Evolutionary conservation across 306 rosid genomes (phyloP), one percentile per base, ranked within the genome.

Genomic region (Elaeagnus macrophylla): DNA sequence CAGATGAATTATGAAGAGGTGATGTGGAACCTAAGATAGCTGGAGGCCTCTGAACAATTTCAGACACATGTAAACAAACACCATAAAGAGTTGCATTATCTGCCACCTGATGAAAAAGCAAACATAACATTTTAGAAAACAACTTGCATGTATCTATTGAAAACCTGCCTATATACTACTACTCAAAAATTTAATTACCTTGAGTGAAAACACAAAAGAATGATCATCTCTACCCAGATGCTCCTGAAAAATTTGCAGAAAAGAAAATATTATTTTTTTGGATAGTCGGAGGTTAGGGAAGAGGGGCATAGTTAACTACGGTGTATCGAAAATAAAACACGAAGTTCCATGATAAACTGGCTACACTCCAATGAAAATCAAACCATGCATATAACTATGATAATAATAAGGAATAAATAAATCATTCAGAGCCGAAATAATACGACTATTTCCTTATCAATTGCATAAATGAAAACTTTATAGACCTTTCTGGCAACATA

Each of bases 1-100:
- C 75, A 36, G 86, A 54, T 51, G 86, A 66, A 62, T 51, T 76
- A 75, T 85, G 71, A 74, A 45, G 57, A 54, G 88, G 72, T 13
- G 89, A 80, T 48, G 90, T 65, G 52, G 16, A 44, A 67, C 89
- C 85, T 63, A 84, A 61, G 44, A 86, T 80, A 69, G 83, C 82
- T 67, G 96, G 96, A 58, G 89, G 91, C 77, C 95, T 81, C 75
- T 91, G 97, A 67, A 91, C 97, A 72, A 91, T 86, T 84, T 91
- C 97, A 39, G 77, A 74, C 54, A 91, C 93, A 61, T 91, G 96
- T 53, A 91, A 77, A 74, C 97, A 86, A 73, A 91, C 93, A 70
- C 96, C 97, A 78, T 86, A 91, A 57, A 91, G 93, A 60, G 95
- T 80, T 53, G 89, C 72, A 67, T 73, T 84, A 71, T 82, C 85